Conservation (phyloP, 2,329 filamentous ascomycete genomes). For the Sporothrix curviconia region DNA sequence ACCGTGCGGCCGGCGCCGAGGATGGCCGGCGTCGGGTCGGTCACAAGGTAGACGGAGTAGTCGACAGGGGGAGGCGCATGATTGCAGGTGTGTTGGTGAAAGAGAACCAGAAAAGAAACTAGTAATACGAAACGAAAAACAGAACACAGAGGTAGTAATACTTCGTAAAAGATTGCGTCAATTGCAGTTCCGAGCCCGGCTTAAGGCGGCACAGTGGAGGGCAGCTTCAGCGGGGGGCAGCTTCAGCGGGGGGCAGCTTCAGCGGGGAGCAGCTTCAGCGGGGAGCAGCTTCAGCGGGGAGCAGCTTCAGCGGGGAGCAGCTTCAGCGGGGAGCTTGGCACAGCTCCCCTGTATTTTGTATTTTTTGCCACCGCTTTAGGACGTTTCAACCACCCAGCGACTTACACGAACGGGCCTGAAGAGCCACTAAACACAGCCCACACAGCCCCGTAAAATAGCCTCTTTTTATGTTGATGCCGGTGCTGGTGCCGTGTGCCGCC, state of each 20-base stretch:
- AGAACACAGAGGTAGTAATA: background rate
- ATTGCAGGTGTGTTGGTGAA: background rate
- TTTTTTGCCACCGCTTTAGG: too few relatives aligned
- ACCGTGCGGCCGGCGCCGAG: slow-evolving; percentile 62
- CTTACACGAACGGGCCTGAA: background rate
- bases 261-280: background rate
- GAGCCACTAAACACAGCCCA: background rate
- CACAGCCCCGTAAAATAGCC: too few relatives aligned
- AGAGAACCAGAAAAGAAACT: background rate
- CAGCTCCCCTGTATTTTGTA: background rate
- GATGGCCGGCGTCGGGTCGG: slow-evolving; percentile 82
- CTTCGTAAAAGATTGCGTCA: background rate
- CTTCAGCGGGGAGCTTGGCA: too few relatives aligned
- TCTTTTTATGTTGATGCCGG: too few relatives aligned
- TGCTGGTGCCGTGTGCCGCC: too few relatives aligned
- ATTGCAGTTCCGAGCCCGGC: slow-evolving; percentile 12
- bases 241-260: background rate
- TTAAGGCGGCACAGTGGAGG: slow-evolving; percentile 8
- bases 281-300: too few relatives aligned
- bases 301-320: too few relatives aligned
- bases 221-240: background rate
- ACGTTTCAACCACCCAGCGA: too few relatives aligned
- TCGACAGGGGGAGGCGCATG: slow-evolving; percentile 40
- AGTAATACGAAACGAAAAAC: too few relatives aligned
- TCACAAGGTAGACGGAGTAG: slow-evolving; percentile 84